These are phyloP conservation scores for Erysimum cheiri DNA, from an alignment of 441 rosid genomes.

Conservation along the genomic window DNA sequence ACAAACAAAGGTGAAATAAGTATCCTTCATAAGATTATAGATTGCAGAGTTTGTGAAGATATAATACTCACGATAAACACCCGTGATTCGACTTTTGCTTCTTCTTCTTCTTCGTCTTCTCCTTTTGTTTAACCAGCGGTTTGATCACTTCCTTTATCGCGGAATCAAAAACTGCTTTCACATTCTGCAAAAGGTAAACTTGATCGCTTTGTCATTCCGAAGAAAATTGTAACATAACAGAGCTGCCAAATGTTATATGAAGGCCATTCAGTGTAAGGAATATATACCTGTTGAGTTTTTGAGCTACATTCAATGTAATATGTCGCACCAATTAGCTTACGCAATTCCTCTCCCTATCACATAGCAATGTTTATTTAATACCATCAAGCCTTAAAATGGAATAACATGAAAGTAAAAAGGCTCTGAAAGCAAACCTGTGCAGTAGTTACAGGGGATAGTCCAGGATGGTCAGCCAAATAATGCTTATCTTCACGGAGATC, in stretches of 20 bases:
- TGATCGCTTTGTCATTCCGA: conserved; percentile 21
- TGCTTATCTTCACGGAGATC: conserved; percentile 98
- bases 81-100: conserved; percentile 62
- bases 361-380: conserved; percentile 16
- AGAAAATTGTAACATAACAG: conserved; percentile 5
- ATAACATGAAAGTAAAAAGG: conserved; percentile 11
- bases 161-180: conserved; percentile 94
- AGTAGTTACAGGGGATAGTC: conserved; percentile 88
- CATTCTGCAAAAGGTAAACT: conserved; percentile 63
- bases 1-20: conserved; percentile 27
- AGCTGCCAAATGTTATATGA: background rate
- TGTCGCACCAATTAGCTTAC: conserved; percentile 90
- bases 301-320: conserved; percentile 98
- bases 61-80: conserved; percentile 76
- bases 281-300: conserved; percentile 89
- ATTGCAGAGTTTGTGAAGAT: conserved; percentile 31
- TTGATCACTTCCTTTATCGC: conserved; percentile 92
- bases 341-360: conserved; percentile 93
- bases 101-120: conserved; percentile 55
- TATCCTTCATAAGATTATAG: conserved; percentile 12
- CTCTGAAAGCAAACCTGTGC: conserved; percentile 66
- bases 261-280: background rate
- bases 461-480: conserved; percentile 98
- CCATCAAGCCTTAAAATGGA: conserved; percentile 22
- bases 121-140: conserved; percentile 78